Evolutionary conservation across 148 eudicot genomes (phyloP), one percentile per base, ranked within the genome.

Genomic region (Diospyros lotus): DNA sequence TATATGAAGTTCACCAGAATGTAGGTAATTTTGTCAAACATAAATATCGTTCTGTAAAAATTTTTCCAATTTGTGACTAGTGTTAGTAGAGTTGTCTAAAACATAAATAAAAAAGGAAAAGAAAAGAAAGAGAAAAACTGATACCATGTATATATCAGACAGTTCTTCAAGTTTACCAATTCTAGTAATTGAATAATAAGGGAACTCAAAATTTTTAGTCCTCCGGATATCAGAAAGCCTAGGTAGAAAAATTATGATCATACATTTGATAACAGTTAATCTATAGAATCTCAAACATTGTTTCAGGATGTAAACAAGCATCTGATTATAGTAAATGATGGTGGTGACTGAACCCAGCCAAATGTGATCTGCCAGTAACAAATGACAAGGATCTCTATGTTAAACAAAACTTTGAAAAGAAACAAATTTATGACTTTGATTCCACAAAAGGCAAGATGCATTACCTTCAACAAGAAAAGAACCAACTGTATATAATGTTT

Each of bases 81-180:
- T 64, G 71, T 53, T 15, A 46, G 54, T n/a, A 17, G 28, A 52
- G 6, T 18, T 15, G 59, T 53, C 42, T 28, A 28, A 28, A 28
- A 28, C 28, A 28, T 28, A 9, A 50, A 51, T 55, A 28, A n/a
- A 28, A 9, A 5, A 6, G n/a, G 17, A 0, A 0, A 10, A 68
- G 11, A 50, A 8, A 5, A 9, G 9, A 38, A 4, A 52, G 18
- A 5, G 51, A 9, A n/a, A 67, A 46, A 10, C 55, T 45, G 4
- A 1, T n/a, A 15, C 13, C 28, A 46, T 46, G 55, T 8, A 9
- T 41, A 46, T 6, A 48, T 67, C 55, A 48, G 52, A 50, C 56
- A 48, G 50, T 46, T 38, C 52, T 66, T 51, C 69, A 67, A 52
- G 13, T 69, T 69, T 52, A 69, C 72, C 8, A 1, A n/a, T 52